Base-by-base conservation (phyloP, 352 stramenopile genomes). In the Phytophthora melonis region DNA sequence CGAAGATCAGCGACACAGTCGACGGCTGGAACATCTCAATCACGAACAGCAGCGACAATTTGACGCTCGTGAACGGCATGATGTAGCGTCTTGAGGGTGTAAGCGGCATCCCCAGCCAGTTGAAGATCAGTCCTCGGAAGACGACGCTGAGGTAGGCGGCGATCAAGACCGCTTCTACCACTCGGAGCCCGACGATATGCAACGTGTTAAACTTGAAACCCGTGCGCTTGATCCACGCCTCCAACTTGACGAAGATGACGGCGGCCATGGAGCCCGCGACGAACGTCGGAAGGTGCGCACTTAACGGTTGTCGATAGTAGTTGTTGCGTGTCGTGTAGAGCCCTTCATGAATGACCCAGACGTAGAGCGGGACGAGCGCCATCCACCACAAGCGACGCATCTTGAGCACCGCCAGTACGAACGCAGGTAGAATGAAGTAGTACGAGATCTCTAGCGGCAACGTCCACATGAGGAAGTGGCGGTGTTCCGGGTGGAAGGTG, bases 1-100 rank as follows among this genome's bases (percentile, higher is more conserved):
- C 77, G 50, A 84, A 70, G 56, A 80, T 30, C 0, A 39, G 47
- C 13, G 70, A 66, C 0, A 84, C 19, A 0, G 65, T 60, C 1
- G 70, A 79, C 13, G 70, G 70, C 25, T 63, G 49, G 16, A 81
- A 23, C 61, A 84, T 69, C 58, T 84, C 74, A 21, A 72, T 68
- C 18, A 81, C 54, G n/a, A 81, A 57, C 11, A 67, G 34, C 16
- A 67, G 21, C n/a, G 60, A 67, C 32, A 66, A 58, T 19, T 66
- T 66, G 49, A 66, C 60, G n/a, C n/a, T n/a, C n/a, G n/a, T n/a
- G n/a, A n/a, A 53, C 47, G 60, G 47, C 60, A 67, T 67, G 32
- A 59, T 45, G 32, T 67, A 67, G 11, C 11, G 23, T 18, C 19
- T 41, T 4, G 47, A 11, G 0, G 32, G 47, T 14, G 32, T n/a